Conservation (phyloP, 2,329 filamentous ascomycete species). For the Pestalotiopsis sp. region DNA sequence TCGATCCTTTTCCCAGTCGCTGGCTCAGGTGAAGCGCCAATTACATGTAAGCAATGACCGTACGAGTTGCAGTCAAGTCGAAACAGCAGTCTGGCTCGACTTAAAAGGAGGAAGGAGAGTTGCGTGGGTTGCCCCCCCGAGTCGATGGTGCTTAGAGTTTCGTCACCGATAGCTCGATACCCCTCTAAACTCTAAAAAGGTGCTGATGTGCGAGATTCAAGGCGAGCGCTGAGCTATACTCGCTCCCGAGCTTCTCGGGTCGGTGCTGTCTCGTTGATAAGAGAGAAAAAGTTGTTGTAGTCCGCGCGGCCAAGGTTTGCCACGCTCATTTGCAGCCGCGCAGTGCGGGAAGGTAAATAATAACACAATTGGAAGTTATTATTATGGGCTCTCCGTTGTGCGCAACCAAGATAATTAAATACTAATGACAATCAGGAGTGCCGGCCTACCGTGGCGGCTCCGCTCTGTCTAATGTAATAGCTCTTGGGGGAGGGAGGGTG, state of each 20-base stretch:
- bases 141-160: neutral
- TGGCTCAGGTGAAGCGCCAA: neutral
- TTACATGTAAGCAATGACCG: neutral
- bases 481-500: neutral
- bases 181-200: conserved; percentile 6
- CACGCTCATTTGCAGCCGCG: neutral
- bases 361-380: neutral
- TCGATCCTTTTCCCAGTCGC: neutral
- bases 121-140: neutral
- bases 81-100: neutral
- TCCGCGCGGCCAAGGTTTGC: neutral
- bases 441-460: neutral
- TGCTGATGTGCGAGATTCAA: neutral
- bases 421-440: neutral
- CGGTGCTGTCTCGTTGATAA: neutral
- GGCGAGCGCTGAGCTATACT: conserved; percentile 1
- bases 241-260: neutral
- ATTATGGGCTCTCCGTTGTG: neutral
- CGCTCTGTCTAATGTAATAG: neutral
- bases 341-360: neutral
- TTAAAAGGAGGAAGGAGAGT: neutral
- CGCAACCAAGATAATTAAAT: neutral
- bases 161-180: neutral
- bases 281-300: neutral
- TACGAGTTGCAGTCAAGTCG: neutral